Conservation (phyloP, 495 filamentous ascomycete species). For the Cercophora sp. region DNA sequence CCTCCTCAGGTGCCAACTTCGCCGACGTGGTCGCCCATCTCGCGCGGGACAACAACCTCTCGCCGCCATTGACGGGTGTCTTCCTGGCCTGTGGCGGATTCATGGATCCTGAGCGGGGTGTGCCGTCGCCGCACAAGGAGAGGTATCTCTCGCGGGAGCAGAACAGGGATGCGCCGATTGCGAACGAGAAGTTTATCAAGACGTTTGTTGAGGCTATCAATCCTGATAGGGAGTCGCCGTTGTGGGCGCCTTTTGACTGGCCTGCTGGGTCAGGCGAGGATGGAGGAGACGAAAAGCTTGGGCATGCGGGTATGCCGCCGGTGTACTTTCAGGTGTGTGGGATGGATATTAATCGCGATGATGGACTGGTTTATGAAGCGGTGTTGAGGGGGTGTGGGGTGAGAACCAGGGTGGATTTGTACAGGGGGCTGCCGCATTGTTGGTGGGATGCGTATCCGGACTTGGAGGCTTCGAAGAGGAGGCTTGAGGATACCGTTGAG, state of each 20-base stretch:
- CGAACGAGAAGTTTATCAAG: not conserved
- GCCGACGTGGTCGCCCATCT: constrained; percentile 4
- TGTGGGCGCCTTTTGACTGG: not conserved
- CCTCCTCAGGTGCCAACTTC: constrained; percentile 9
- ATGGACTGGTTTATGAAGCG: constrained; percentile 7
- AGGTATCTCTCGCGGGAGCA: constrained; percentile 2
- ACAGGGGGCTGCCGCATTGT: constrained; percentile 29
- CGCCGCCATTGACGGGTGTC: not conserved
- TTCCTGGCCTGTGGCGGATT: not conserved
- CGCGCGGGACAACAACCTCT: not conserved
- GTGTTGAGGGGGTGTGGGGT: constrained; percentile 1
- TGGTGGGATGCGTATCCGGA: constrained; percentile 25
- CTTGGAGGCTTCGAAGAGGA: too few species aligned
- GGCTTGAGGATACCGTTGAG: too few species aligned
- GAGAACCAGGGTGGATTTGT: constrained; percentile 20
- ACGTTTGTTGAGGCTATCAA: not conserved
- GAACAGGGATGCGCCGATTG: constrained; percentile 1
- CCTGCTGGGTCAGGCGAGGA: too few species aligned
- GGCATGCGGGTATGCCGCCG: constrained; percentile 1
- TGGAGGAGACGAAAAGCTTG: not conserved
- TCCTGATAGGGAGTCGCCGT: not conserved
- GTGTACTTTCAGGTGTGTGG: constrained; percentile 11
- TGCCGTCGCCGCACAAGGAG: not conserved
- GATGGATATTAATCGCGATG: constrained; percentile 9
- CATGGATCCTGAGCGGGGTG: not conserved